Base-by-base conservation (phyloP, 2,329 filamentous ascomycete species). In the Colletotrichum sp. region DNA sequence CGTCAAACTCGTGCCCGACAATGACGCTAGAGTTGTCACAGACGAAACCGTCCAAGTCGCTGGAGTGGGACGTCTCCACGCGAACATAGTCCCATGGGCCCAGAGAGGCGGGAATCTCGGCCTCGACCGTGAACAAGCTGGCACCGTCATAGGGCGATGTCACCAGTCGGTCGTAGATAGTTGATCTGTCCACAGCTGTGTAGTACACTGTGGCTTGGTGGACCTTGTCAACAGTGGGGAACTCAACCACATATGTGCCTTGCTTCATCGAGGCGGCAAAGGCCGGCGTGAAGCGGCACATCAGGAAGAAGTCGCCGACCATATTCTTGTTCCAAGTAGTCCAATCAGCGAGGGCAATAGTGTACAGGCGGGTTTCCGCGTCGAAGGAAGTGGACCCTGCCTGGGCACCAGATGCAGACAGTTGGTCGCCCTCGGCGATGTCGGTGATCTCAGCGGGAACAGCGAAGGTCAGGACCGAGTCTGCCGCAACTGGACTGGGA, bases 271-370 rank as follows among this genome's bases (percentile, higher is more conserved):
- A 21, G 1, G 66, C 24, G 8, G 71, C 75, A 13, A 75, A 74
- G 6, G 67, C 67, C 4, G 71, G 62, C 15, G 60, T 21, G 71
- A 77, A 75, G n/a, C 71, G 75, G 63, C 75, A 76, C 69, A 76
- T 72, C 18, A 77, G 63, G 71, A 71, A 77, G 71, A 77, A 77
- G 63, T 75, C 57, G 49, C 71, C 75, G 55, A 57, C 32, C 62
- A 77, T 74, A 34, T 77, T 75, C 67, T 75, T 77, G 67, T 77
- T 52, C 75, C 75, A 77, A 18, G 75, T 77, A 2, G 71, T 71
- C 75, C 75, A 77, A 12, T 71, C 67, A 0, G 26, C 57, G 16
- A 75, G 57, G 4, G 62, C 24, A 8, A 77, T 68, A 1, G 60
- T 77, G 57, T 66, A 77, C 8, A 77, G 30, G 1, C 71, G 67